Conservation (phyloP, 345 rosid genomes). For the Adansonia digitata region DNA sequence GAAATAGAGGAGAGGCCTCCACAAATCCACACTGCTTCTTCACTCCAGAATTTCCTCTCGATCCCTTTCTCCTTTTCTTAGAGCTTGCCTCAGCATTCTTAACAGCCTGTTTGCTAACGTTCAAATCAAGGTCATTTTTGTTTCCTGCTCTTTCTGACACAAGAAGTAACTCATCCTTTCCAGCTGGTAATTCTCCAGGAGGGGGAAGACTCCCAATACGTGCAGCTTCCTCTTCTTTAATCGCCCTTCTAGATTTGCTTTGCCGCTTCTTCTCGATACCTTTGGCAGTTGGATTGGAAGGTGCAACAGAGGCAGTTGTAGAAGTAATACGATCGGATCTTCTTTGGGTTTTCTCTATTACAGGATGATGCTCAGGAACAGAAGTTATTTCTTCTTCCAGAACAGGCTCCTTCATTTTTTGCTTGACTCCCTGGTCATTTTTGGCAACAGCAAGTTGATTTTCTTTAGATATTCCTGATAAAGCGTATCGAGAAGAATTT, state of each 20-base stretch:
- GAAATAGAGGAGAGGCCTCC: constrained; percentile 1
- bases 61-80: constrained; percentile 7
- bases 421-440: constrained; percentile 3
- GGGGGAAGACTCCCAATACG: neutral
- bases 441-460: constrained; percentile 7
- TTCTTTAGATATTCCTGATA: neutral
- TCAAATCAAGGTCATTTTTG: constrained; percentile 1
- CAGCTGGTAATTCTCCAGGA: constrained; percentile 1
- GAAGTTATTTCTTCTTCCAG: constrained; percentile 8
- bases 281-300: neutral
- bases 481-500: constrained; percentile 8
- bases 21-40: constrained; percentile 1
- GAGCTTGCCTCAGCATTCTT: constrained; percentile 1
- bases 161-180: constrained; percentile 5
- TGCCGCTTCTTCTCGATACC: constrained; percentile 15
- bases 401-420: constrained; percentile 7
- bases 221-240: constrained; percentile 2
- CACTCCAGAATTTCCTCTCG: neutral
- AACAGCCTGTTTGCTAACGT: neutral
- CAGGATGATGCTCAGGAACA: constrained; percentile 2
- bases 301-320: constrained; percentile 3
- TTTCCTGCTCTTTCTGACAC: constrained; percentile 12
- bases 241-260: neutral
- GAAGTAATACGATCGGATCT: constrained; percentile 11
- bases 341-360: constrained; percentile 17